Conservation (phyloP, 139 green algal species). For the Coelastrella sp. region DNA sequence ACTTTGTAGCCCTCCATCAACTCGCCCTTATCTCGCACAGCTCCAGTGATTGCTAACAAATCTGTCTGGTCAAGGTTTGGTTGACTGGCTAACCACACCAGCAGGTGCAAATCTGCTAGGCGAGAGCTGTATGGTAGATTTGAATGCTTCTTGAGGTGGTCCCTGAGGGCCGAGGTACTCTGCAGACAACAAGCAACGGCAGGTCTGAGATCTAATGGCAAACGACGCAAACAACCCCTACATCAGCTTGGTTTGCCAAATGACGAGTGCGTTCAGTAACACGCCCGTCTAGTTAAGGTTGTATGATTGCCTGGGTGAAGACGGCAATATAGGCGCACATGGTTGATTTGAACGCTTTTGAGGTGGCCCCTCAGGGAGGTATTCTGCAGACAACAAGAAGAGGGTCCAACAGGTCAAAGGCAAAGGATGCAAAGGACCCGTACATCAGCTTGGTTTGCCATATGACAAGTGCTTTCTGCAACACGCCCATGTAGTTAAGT, state of each 20-base stretch:
- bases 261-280: too few species aligned
- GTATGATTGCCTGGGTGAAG: too few species aligned
- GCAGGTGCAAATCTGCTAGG: constrained; percentile 95
- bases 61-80: constrained; percentile 86
- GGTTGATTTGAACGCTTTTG: constrained; percentile 53
- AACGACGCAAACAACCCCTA: not conserved
- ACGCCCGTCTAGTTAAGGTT: too few species aligned
- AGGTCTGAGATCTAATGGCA: not conserved
- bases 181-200: not conserved
- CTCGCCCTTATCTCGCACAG: constrained; percentile 66
- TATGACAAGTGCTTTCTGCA: too few species aligned
- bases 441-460: too few species aligned
- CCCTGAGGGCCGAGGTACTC: not conserved
- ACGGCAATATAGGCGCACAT: too few species aligned
- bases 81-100: constrained; percentile 94
- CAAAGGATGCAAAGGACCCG: too few species aligned
- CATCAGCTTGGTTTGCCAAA: too few species aligned
- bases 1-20: constrained; percentile 91
- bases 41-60: constrained; percentile 79
- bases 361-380: constrained; percentile 72
- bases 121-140: constrained; percentile 75
- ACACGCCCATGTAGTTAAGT: too few species aligned
- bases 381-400: constrained; percentile 6
- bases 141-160: constrained; percentile 76
- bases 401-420: too few species aligned